Evolutionary conservation across 202 grass and related monocot species (phyloP).

Genomic region (Setaria italica): DNA sequence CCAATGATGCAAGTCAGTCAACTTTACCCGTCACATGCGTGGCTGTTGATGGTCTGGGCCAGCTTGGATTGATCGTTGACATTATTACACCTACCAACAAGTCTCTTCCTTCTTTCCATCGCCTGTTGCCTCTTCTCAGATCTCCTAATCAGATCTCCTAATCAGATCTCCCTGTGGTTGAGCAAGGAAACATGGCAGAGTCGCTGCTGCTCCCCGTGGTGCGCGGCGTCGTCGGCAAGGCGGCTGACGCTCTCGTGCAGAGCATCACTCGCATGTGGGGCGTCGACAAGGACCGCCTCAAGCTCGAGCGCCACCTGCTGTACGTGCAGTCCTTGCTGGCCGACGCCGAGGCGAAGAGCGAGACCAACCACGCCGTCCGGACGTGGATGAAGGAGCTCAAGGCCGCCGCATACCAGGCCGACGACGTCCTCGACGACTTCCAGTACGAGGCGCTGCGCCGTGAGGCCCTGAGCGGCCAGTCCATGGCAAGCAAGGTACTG

Average conservation of each 20-base stretch:
- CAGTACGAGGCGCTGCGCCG: conserved; percentile 32
- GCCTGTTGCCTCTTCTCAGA: not conserved
- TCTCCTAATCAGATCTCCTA: no score
- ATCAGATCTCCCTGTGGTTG: no score
- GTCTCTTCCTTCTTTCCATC: not conserved
- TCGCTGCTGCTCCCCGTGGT: not conserved
- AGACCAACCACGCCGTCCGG: not conserved
- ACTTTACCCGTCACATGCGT: no score
- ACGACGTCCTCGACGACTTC: conserved; percentile 39
- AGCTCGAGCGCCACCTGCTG: no score
- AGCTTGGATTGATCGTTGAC: no score
- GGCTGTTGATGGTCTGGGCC: no score
- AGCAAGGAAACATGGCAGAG: not conserved
- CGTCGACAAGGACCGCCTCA: no score
- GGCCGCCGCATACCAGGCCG: conserved; percentile 18
- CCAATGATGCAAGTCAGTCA: not conserved
- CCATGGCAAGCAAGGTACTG: not conserved
- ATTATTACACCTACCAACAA: no score
- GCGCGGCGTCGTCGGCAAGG: no score
- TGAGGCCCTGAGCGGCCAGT: not conserved
- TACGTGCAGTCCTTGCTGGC: no score
- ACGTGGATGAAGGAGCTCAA: conserved; percentile 32
- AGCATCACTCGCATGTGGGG: no score
- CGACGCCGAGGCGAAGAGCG: conserved; percentile 17
- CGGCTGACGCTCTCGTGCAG: no score